These are phyloP conservation scores for Phytophthora sp. DNA, from an alignment of 352 stramenopile genomes.

Conservation along the genomic window DNA sequence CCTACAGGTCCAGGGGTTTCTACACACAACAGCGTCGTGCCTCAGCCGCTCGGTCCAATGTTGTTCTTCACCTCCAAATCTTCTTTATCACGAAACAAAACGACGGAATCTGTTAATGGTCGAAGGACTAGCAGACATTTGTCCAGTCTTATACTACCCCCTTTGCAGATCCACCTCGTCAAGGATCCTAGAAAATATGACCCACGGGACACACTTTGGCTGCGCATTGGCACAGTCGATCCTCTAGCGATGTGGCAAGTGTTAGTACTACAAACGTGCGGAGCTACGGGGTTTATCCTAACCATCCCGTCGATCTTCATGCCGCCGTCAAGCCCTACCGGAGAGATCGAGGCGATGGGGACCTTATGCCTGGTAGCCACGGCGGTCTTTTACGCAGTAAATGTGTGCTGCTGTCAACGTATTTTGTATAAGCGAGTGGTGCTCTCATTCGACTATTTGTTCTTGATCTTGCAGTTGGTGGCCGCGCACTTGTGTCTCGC, in stretches of 20 bases:
- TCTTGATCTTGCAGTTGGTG: slow-evolving; percentile 31
- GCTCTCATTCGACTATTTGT: slow-evolving; percentile 36
- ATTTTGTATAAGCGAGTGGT: slow-evolving; percentile 23
- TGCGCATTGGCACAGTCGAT: slow-evolving; percentile 6
- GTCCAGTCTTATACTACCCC: slow-evolving; percentile 11
- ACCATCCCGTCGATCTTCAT: slow-evolving; percentile 33
- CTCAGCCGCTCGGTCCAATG: slow-evolving; percentile 24
- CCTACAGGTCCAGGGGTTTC: slow-evolving; percentile 14
- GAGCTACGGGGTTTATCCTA: slow-evolving; percentile 22
- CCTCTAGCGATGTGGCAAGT: slow-evolving; percentile 24
- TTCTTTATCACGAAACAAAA: slow-evolving; percentile 6
- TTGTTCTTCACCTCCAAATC: slow-evolving; percentile 27
- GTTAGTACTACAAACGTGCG: slow-evolving; percentile 15
- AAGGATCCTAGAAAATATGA: slow-evolving; percentile 25
- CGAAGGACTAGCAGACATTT: slow-evolving; percentile 9
- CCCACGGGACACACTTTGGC: slow-evolving; percentile 21
- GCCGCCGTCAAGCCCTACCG: not conserved
- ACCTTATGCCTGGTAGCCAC: slow-evolving; percentile 8
- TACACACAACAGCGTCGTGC: slow-evolving; percentile 19
- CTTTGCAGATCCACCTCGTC: slow-evolving; percentile 32
- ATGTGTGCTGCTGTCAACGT: slow-evolving; percentile 18
- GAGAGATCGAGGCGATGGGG: slow-evolving; percentile 13
- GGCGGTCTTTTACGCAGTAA: slow-evolving; percentile 11
- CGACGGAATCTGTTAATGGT: not conserved
- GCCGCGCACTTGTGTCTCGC: slow-evolving; percentile 31